Evolutionary conservation across 192 early-diverging fungal species (phyloP), one percentile per base, ranked within the genome.

Genomic region (Helicostylum pulchrum): DNA sequence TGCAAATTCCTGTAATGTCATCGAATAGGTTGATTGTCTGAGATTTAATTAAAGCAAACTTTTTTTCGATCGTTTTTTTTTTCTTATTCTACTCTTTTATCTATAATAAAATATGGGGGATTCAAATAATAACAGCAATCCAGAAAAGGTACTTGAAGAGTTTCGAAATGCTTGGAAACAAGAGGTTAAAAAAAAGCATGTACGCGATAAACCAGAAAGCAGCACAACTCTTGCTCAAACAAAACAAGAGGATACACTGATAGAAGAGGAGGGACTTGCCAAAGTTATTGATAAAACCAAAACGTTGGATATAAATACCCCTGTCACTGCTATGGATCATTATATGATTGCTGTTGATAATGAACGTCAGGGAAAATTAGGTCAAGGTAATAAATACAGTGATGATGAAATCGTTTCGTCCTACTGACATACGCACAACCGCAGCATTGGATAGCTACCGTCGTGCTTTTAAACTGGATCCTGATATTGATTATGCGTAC

Each of bases 331-430:
- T 3, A 54, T 76, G 62, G 71, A 76, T 19, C 52, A 67, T 53
- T 76, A 76, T 63, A 20, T 69, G 14, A 30, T 49, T 53, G 75
- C 71, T 3, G 67, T 66, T 34, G 70, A 64, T 19, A 49, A 65
- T 43, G 75, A 76, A 61, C 55, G 66, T 46, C 62, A 76, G 54
- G 75, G 75, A 21, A 72, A 76, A 52, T 45, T 76, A 17, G 62
- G 56, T 10, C 44, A 76, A 68, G 74, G 74, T 75, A 63, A 43
- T 21, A 32, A 14, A 17, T 52, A 23, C 1, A 49, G 6, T 26
- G 26, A 26, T 26, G 26, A 26, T 26, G 2, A 26, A 0, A 26
- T 26, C 2, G 2, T 26, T 26, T 26, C 26, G 26, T 31, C 10
- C 3, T 10, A 15, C 4, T 61, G 10, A 14, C 42, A 59, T 10